phyloP scores from a whole-genome alignment of 202 grass and related monocot genomes.

The Bolboschoenoplectus hybrid region DNA sequence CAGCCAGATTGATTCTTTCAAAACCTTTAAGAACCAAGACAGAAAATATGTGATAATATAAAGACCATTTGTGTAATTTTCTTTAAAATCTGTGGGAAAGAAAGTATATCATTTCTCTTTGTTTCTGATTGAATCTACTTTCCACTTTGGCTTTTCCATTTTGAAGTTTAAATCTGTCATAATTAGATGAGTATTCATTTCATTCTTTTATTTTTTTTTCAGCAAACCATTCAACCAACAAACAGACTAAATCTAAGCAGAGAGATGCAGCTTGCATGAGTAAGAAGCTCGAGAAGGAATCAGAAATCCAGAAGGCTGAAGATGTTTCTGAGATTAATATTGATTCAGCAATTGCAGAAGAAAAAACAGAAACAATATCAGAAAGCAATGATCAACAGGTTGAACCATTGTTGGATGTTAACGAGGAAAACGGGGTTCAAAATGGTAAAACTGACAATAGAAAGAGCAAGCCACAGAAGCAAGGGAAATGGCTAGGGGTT shows the following conservation, averaged over 20 bases:
- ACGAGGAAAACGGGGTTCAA: slow-evolving; percentile 53
- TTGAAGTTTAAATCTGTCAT: background rate
- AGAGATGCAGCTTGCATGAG: slow-evolving; percentile 30
- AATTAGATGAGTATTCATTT: background rate
- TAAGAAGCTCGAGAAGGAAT: slow-evolving; percentile 43
- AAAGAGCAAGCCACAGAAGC: slow-evolving; percentile 56
- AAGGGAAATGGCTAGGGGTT: slow-evolving; percentile 88
- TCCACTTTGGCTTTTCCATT: background rate
- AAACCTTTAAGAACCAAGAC: background rate
- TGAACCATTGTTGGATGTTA: slow-evolving; percentile 40
- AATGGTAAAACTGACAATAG: slow-evolving; percentile 40
- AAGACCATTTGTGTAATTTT: background rate
- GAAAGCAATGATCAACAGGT: slow-evolving; percentile 45
- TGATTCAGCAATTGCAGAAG: slow-evolving; percentile 40
- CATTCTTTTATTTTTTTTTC: slow-evolving; percentile 36
- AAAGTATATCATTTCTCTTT: background rate
- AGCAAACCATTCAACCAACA: slow-evolving; percentile 48
- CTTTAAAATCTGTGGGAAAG: background rate
- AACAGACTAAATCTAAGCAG: slow-evolving; percentile 48
- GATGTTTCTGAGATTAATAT: slow-evolving; percentile 41
- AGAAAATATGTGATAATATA: background rate
- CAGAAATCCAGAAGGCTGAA: slow-evolving; percentile 50
- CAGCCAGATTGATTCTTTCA: background rate
- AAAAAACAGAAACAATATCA: slow-evolving; percentile 45
- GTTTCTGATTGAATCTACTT: background rate